A percentile compares a stretch with the other conserved stretches of the same genome.
These are phyloP conservation scores for Phyllosticta ampelicida DNA, from an alignment of 2,329 filamentous ascomycete species.

Conservation along the genomic window DNA sequence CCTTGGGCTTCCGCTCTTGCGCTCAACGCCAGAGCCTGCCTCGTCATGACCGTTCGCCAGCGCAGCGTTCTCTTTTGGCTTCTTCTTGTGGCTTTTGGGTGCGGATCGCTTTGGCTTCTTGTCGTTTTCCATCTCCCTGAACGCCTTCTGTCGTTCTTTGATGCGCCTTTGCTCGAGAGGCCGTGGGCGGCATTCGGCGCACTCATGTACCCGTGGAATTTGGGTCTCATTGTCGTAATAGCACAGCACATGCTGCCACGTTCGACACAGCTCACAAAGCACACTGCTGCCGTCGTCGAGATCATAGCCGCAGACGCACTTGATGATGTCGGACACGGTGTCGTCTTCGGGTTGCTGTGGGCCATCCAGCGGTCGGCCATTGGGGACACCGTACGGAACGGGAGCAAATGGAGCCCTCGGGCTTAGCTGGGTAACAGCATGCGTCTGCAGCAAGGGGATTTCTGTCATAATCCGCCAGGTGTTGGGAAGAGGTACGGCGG, in stretches of 20 bases:
- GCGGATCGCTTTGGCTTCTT: conserved; percentile 64
- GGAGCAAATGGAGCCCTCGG: conserved; percentile 21
- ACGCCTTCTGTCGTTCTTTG: conserved; percentile 57
- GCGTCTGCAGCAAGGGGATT: conserved; percentile 30
- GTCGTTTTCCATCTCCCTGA: conserved; percentile 42
- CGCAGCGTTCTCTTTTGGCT: conserved; percentile 54
- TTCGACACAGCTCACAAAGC: conserved; percentile 89
- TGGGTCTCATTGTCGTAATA: conserved; percentile 72
- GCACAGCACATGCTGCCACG: conserved; percentile 97
- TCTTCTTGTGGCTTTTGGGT: conserved; percentile 81
- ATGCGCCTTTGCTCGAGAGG: conserved; percentile 63
- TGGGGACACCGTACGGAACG: conserved; percentile 24
- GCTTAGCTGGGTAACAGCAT: conserved; percentile 33
- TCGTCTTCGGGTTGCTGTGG: conserved; percentile 38
- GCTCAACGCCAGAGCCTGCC: conserved; percentile 37
- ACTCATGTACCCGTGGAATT: conserved; percentile 70
- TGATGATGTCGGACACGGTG: conserved; percentile 86
- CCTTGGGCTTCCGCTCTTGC: conserved; percentile 39
- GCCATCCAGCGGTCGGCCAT: conserved; percentile 26
- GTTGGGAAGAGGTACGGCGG: conserved; percentile 15
- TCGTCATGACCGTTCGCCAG: conserved; percentile 52
- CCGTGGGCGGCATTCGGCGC: conserved; percentile 77
- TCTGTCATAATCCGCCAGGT: conserved; percentile 27
- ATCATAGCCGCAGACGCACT: conserved; percentile 88
- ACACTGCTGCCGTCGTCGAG: conserved; percentile 98